Evolutionary conservation across 169 alveolate species (phyloP), one percentile per base, ranked within the genome.

Genomic region (Neospora caninum): DNA sequence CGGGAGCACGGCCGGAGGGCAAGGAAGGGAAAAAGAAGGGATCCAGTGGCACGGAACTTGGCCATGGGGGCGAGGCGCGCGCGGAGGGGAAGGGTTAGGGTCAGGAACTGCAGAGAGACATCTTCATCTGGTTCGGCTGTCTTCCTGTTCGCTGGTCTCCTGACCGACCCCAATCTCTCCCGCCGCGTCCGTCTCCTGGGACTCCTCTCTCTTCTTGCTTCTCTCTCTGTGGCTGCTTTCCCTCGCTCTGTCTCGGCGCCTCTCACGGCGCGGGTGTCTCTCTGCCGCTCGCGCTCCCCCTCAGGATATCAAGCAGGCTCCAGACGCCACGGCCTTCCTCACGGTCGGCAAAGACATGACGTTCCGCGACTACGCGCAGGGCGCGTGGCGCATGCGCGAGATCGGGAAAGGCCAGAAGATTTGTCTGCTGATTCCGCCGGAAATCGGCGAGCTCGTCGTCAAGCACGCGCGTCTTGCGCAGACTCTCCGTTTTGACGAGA

Each of bases 271-370:
- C 27, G 88, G 39, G 34, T 41, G 88, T 0, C 1, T 82, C 64
- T 9, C 41, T 38, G 36, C 7, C 64, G 34, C 39, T 38, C 27
- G n/a, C n/a, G n/a, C n/a, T n/a, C n/a, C n/a, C n/a, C 58, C 31
- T 41, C 98, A 97, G 97, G 99, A 98, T 92, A 97, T 98, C 83
- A 97, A 96, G 92, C 99, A 98, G 93, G 97, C 98, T 78, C 97
- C 98, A 42, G 97, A 96, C 53, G 98, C 98, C 34, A 91, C 93
- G 58, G 99, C 99, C 34, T 93, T 97, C 88, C 95, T 98, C 36
- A 98, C 99, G 29, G 92, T 98, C 34, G 98, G 98, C 64, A 97
- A 98, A 87, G 99, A 98, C 94, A 97, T 97, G 94, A 96, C 98
- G 10, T 94, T 96, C 94, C 96, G 99, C 38, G 98, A 98, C 86